These are phyloP conservation scores for Diplodia scrobiculata DNA, from an alignment of 2,329 filamentous ascomycete genomes.

Conservation along the genomic window DNA sequence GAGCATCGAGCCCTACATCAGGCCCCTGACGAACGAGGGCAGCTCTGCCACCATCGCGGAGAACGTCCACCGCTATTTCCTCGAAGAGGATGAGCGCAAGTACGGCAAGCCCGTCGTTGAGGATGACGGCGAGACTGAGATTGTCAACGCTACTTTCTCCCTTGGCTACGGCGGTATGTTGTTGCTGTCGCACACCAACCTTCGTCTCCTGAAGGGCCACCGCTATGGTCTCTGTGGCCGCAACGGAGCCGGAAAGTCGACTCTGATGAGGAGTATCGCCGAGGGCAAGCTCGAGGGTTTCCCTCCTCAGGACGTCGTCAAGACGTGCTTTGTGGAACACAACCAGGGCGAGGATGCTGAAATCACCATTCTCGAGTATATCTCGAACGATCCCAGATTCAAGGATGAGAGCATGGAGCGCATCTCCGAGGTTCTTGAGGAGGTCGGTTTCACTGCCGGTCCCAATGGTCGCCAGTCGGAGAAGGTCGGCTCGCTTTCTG, in stretches of 20 bases:
- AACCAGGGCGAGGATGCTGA: conserved; percentile 98
- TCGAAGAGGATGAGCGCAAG: conserved; percentile 83
- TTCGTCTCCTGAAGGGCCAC: conserved; percentile 92
- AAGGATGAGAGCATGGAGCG: conserved; percentile 75
- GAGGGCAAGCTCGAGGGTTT: conserved; percentile 96
- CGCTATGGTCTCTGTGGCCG: conserved; percentile 95
- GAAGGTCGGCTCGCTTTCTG: conserved; percentile 90
- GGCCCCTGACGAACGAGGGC: conserved; percentile 65
- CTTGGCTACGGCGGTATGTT: conserved; percentile 98
- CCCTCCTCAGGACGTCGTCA: conserved; percentile 85
- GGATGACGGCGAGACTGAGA: conserved; percentile 89
- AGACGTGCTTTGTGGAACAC: conserved; percentile 98
- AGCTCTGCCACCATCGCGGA: conserved; percentile 68
- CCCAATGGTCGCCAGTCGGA: conserved; percentile 86
- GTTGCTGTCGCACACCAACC: conserved; percentile 90
- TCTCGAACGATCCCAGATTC: conserved; percentile 84
- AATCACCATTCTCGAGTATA: conserved; percentile 91
- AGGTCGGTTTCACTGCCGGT: conserved; percentile 91
- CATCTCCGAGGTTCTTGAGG: conserved; percentile 78
- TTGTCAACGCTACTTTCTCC: conserved; percentile 97
- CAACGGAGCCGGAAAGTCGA: conserved; percentile 98
- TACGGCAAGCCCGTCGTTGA: conserved; percentile 82
- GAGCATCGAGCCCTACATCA: conserved; percentile 74
- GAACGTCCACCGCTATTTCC: conserved; percentile 73
- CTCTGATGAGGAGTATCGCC: conserved; percentile 94